Evolutionary conservation across 257 asterid species (phyloP).

Genomic region (Mitragyna speciosa): DNA sequence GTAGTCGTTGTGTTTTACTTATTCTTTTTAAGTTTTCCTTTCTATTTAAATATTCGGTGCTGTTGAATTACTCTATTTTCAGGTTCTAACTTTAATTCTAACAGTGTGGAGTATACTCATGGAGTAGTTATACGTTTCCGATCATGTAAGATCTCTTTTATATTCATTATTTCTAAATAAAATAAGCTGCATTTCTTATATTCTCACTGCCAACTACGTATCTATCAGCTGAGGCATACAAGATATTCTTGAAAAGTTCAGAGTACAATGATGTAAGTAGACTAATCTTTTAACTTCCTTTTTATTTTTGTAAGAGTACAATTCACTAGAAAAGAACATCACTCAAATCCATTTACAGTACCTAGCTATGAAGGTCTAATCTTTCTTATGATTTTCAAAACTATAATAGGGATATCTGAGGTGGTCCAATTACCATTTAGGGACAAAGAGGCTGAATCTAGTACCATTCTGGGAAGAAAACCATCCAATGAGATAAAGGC

Average conservation of each 20-base stretch:
- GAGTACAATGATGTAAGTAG: conserved; percentile 59
- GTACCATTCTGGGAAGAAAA: background rate
- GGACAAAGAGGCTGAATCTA: background rate
- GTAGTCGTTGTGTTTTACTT: background rate
- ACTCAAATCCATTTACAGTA: background rate
- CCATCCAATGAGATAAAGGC: background rate
- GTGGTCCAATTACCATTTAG: background rate
- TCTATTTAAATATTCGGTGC: background rate
- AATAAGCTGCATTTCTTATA: background rate
- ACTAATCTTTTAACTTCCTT: conserved; percentile 20
- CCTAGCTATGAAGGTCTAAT: background rate
- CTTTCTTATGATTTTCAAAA: background rate
- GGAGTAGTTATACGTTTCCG: conserved; percentile 65
- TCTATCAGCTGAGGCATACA: conserved; percentile 60
- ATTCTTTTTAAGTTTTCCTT: background rate
- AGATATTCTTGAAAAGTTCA: conserved; percentile 64
- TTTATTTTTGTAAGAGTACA: background rate
- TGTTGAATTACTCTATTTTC: conserved; percentile 2
- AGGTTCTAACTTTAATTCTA: conserved; percentile 49
- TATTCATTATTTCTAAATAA: conserved; percentile 1
- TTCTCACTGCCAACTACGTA: conserved; percentile 20
- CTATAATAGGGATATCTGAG: background rate
- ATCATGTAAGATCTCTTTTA: conserved; percentile 53
- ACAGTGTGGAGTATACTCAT: conserved; percentile 55
- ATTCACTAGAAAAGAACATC: background rate